Conservation (phyloP, 2,329 filamentous ascomycete species). For the Lachnellula subtilissima region DNA sequence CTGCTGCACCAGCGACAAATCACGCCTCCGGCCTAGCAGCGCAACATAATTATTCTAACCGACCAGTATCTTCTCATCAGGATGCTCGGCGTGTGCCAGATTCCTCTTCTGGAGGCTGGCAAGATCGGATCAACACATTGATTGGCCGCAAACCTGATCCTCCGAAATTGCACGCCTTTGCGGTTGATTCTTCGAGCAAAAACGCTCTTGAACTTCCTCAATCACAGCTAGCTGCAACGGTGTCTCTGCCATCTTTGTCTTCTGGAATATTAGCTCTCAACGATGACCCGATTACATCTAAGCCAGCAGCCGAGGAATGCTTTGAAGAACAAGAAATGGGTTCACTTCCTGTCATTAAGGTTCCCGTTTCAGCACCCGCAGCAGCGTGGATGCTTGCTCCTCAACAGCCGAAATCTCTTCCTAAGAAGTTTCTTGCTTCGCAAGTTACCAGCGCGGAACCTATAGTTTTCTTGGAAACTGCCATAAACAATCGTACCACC, state of each 20-base stretch:
- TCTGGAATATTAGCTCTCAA: constrained; percentile 32
- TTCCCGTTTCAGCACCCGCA: constrained; percentile 60
- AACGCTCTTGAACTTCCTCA: constrained; percentile 56
- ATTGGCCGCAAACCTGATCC: constrained; percentile 58
- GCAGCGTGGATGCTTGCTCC: constrained; percentile 58
- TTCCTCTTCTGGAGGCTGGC: constrained; percentile 52
- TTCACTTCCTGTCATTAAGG: constrained; percentile 64
- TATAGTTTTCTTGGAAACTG: constrained; percentile 36
- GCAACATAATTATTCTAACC: constrained; percentile 34
- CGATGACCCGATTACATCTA: constrained; percentile 49
- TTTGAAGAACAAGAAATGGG: constrained; percentile 80
- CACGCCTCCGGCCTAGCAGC: constrained; percentile 12
- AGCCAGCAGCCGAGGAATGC: constrained; percentile 71
- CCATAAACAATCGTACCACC: constrained; percentile 35
- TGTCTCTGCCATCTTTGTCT: constrained; percentile 55
- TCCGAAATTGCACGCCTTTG: constrained; percentile 54
- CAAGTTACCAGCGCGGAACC: constrained; percentile 44
- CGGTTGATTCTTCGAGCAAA: constrained; percentile 64
- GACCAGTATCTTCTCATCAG: constrained; percentile 36
- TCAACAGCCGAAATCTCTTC: constrained; percentile 50
- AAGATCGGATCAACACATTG: constrained; percentile 77
- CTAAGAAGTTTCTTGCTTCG: constrained; percentile 44
- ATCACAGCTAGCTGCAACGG: constrained; percentile 50
- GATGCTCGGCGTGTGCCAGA: constrained; percentile 34
- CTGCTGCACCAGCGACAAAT: constrained; percentile 21